Evolutionary conservation across 345 rosid genomes (phyloP), one percentile per base, ranked within the genome.

Genomic region (Geranium rotundifolium): DNA sequence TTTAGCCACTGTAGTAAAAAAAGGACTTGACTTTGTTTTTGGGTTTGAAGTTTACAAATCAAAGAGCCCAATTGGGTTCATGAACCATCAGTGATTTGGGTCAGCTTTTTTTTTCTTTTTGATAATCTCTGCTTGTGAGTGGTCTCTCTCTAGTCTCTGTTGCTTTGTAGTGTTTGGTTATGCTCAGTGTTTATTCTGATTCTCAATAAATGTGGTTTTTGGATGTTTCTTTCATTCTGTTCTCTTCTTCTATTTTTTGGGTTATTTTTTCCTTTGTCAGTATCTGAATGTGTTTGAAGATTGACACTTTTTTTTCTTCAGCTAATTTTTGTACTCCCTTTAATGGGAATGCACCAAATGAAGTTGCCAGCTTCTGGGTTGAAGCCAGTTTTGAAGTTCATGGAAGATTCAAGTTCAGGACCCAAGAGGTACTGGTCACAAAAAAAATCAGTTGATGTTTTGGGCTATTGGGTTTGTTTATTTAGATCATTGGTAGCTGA

Each of bases 341-440:
- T 50, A 67, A 18, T 18, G 52, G 46, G 29, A 30, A 72, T 84
- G 80, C 76, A 67, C 66, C 60, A 29, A 57, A 54, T 63, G 37
- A 68, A 63, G 52, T 76, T 80, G 76, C 79, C 72, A 77, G 78
- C 60, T 55, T 72, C 61, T 20, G 64, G 59, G 62, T 55, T 68
- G 30, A 76, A 72, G 67, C 68, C 62, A 16, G 10, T 8, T 34
- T 68, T 74, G 41, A 63, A 68, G 63, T 65, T 76, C 66, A 61
- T 65, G 76, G 76, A 75, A 59, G 71, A 65, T 65, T 63, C 63
- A 73, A 64, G 72, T 77, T 71, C 84, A 29, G 69, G 55, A 63
- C 95, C 81, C 41, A 68, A 65, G 63, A 84, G 85, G 95, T 82
- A 68, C 7, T 50, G 57, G 27, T 52, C 54, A 34, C 7, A 34